Conservation (phyloP, 495 filamentous ascomycete species). For the Aspergillus egyptiacus region DNA sequence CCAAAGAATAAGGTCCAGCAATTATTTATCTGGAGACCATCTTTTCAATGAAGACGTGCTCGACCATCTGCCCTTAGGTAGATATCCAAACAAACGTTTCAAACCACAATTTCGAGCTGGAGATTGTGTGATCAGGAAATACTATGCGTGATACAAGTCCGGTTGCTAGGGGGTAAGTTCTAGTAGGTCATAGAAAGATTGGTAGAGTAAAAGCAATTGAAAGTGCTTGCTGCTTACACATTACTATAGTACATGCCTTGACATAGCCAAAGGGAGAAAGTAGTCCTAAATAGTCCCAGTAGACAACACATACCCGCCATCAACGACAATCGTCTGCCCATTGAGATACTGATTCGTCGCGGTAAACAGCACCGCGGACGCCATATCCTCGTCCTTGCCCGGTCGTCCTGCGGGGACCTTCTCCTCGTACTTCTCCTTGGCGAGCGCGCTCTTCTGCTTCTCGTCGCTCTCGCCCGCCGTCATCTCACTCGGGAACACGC, state of each 20-base stretch:
- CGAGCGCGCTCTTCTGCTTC: constrained; percentile 40
- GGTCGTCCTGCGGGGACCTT: constrained; percentile 56
- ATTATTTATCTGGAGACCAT: no score
- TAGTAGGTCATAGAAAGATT: no score
- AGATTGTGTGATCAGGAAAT: no score
- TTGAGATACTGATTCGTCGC: constrained; percentile 66
- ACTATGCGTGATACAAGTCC: no score
- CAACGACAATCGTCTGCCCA: constrained; percentile 60
- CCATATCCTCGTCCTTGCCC: constrained; percentile 72
- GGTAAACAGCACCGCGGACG: constrained; percentile 55
- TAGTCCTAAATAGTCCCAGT: constrained; percentile 21
- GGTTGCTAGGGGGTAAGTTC: no score
- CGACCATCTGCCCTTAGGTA: no score
- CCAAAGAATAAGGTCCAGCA: no score
- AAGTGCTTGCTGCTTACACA: no score
- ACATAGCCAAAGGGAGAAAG: not conserved
- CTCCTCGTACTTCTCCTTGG: constrained; percentile 51
- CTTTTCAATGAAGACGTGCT: no score
- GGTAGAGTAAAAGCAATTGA: no score
- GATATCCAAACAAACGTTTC: no score
- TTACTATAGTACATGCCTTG: not conserved
- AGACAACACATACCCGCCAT: constrained; percentile 53
- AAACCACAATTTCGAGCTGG: no score
- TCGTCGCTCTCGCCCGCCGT: constrained; percentile 48
- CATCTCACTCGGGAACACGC: constrained; percentile 51